Conservation (phyloP, 2,329 filamentous ascomycete genomes). For the Fusarium sulawesiense region DNA sequence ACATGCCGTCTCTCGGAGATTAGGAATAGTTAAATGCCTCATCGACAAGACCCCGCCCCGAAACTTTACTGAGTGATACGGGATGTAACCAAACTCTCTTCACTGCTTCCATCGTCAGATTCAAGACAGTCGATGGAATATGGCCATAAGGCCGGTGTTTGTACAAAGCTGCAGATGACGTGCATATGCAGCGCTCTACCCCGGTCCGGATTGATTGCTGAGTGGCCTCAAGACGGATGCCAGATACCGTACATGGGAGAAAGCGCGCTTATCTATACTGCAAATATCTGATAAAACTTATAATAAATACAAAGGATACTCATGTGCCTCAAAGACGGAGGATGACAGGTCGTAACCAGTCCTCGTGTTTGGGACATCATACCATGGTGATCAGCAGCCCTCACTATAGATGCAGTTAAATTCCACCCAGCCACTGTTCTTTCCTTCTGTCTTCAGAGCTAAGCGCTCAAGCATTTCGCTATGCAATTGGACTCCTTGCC, state of each 20-base stretch:
- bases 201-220: neutral
- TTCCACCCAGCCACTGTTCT: neutral
- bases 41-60: neutral
- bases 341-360: neutral
- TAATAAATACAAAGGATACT: neutral
- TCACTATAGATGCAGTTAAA: neutral
- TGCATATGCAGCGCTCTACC: neutral
- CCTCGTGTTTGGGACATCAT: too few relatives aligned
- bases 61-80: neutral
- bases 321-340: neutral
- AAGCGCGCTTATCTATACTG: neutral
- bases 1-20: neutral
- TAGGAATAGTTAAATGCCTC: neutral
- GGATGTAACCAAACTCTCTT: neutral
- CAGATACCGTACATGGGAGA: neutral
- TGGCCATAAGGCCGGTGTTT: neutral
- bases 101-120: neutral
- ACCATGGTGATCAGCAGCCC: neutral
- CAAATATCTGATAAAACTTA: neutral
- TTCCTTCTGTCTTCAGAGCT: neutral
- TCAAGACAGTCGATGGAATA: neutral
- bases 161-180: neutral
- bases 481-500: constrained; percentile 4
- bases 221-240: neutral
- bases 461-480: neutral